Evolutionary conservation across 1,284 basidiomycete species (phyloP), one percentile per base, ranked within the genome.

Genomic region (Meira nashicola): DNA sequence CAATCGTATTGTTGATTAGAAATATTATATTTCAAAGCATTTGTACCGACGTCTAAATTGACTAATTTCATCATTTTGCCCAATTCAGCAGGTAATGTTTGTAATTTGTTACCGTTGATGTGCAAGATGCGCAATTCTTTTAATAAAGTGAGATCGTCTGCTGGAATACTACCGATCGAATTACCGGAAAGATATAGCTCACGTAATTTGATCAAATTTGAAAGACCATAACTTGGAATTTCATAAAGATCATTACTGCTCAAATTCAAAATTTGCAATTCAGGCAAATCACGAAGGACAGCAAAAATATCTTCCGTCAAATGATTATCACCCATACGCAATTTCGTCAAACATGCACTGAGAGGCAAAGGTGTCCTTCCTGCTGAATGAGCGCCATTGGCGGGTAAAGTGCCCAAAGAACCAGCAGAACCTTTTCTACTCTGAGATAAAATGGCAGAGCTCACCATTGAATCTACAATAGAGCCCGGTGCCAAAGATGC

Each of bases 1-100:
- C 94, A 98, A 80, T 99, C 95, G 80, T 94, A 99, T 74, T 94
- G 90, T 88, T 88, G 94, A 76, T 98, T 99, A 72, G 92, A 89
- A 68, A 97, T 93, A 78, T 98, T 99, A 81, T 98, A 98, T 83
- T 91, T 93, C 79, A 99, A 83, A 55, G 87, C 80, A 78, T 99
- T 99, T 78, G 89, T 93, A 7, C 94, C 93, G 1, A 91, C 95
- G 76, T 99, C 95, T 62, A 99, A 83, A 28, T 89, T 86, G 63
- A 84, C 85, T 68, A 99, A 81, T 59, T 85, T 87, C 74, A 85
- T 85, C 66, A 97, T 83, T 74, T 90, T 89, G 39, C 87, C 88
- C 47, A 98, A 80, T 78, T 97, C 94, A 53, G 89, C 87, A 1
- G 94, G 95, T 5, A 98, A 80, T 15, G 91, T 94, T 79, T 91